Base-by-base conservation (phyloP, 192 early-diverging fungal genomes). In the Podochytrium sp. region DNA sequence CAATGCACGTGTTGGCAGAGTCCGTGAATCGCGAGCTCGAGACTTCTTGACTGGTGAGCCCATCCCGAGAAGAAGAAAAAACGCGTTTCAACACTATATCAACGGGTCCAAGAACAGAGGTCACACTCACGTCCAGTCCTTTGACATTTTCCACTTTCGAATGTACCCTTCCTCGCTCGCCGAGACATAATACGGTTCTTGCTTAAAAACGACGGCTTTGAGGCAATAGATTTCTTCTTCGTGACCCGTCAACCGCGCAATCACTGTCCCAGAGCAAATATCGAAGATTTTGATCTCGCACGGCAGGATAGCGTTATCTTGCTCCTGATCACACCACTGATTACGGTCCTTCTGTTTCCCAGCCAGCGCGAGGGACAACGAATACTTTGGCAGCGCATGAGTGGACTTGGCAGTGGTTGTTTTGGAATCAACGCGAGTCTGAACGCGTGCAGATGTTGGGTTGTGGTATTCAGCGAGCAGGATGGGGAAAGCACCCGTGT, bases 161-260 rank as follows among this genome's bases (percentile, higher is more conserved):
- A 98, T 91, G 78, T 95, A 94, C 5, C 96, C 96, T 76, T 98
- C 96, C 79, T 98, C 95, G 77, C 96, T 96, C 0, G 94, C 94
- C 2, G 92, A 91, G 4, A 98, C 80, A 60, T 85, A 90, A 77
- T 98, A 98, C 56, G 91, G 87, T 34, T 92, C 86, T 30, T 90
- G 93, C 60, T 91, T 88, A 73, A 87, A 98, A 34, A 84, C 78
- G 1, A 96, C 82, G 37, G 76, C 77, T 77, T 97, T 95, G 49
- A 95, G 82, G 61, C 90, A 91, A 49, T 97, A 74, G 35, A 98
- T 83, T 77, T 98, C 96, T 76, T 98, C 95, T 20, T 85, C 81
- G 75, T 98, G 96, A 2, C 93, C 94, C 50, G 92, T 87, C 14
- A 95, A 81, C 69, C 81, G 85, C n/a, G 80, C 79, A 32, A 95